Base-by-base conservation (phyloP, 148 eudicot species). In the Vaccinium macrocarpon region DNA sequence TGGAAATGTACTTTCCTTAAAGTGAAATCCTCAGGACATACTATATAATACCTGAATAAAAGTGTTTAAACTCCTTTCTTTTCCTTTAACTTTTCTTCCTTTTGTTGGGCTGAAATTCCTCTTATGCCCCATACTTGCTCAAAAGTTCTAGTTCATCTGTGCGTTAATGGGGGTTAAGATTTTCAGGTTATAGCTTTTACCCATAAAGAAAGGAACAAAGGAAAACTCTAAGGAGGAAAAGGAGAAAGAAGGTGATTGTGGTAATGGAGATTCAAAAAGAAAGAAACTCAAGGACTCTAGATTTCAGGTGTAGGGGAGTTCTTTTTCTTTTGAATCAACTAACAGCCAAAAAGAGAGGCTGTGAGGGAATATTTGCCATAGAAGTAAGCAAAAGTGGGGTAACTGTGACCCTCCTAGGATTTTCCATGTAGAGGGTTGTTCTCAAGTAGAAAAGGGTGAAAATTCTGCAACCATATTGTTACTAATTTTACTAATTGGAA, bases 341-440 rank as follows among this genome's bases (percentile, higher is more conserved):
- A 86, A 84, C 84, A 79, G 86, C 87, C 90, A 85, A 86, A 88
- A 87, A 83, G 82, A 59, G 52, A 53, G 82, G 81, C 72, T 82
- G 82, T 82, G 73, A 86, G 85, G 89, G 91, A 88, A 90, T 89
- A 87, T 90, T 88, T 93, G 87, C 85, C 89, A 88, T 89, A 80
- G 89, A 92, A 91, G 93, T 92, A 88, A 88, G 88, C 90, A 90
- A 88, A 87, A 88, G 89, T 90, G 84, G 88, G 81, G 82, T 82
- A 79, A 86, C 82, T 81, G 55, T 42, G 73, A 53, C 59, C 78
- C 86, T 85, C 35, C 70, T 81, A 48, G 55, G 53, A 5, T 49
- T 80, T 62, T 74, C 74, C 82, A 25, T 66, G 25, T 8, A 18
- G 50, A 74, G 11, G 61, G 23, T 46, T 59, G 83, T 62, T 82